These are phyloP conservation scores for Fusarium euwallaceae DNA, from an alignment of 2,329 filamentous ascomycete species.

Conservation along the genomic window DNA sequence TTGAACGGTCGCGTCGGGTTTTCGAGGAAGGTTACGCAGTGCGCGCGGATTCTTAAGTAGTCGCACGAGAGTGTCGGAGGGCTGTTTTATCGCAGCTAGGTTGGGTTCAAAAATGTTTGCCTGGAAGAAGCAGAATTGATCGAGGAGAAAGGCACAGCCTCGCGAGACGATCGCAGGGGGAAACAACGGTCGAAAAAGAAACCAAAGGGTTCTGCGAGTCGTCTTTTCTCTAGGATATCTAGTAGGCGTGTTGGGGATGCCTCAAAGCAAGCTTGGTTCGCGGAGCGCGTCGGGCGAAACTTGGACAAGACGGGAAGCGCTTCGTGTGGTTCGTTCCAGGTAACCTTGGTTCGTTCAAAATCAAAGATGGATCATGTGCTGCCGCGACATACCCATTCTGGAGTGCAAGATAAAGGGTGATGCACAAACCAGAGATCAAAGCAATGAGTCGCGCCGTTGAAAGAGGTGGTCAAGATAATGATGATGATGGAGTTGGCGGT, in stretches of 20 bases:
- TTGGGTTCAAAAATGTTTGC: constrained; percentile 8
- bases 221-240: constrained; percentile 28
- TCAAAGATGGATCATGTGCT: constrained; percentile 29
- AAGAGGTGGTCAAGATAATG: constrained; percentile 24
- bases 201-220: constrained; percentile 12
- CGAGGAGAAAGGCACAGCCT: constrained; percentile 30
- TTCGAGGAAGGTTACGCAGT: constrained; percentile 7
- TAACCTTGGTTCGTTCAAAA: constrained; percentile 29
- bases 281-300: constrained; percentile 28
- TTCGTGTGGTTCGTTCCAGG: constrained; percentile 3
- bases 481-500: constrained; percentile 40
- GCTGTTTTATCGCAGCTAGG: constrained; percentile 23
- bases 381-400: constrained; percentile 36
- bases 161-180: constrained; percentile 8
- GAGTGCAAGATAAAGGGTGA: constrained; percentile 15
- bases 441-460: constrained; percentile 22
- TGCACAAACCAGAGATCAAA: constrained; percentile 24
- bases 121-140: constrained; percentile 10
- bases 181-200: not conserved
- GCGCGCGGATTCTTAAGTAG: constrained; percentile 5
- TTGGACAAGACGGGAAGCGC: constrained; percentile 15
- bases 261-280: constrained; percentile 22
- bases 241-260: constrained; percentile 28
- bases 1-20: constrained; percentile 14
- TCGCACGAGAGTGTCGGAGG: constrained; percentile 8